Base-by-base conservation (phyloP, 1,284 basidiomycete genomes). In the Cryptococcus sp. region DNA sequence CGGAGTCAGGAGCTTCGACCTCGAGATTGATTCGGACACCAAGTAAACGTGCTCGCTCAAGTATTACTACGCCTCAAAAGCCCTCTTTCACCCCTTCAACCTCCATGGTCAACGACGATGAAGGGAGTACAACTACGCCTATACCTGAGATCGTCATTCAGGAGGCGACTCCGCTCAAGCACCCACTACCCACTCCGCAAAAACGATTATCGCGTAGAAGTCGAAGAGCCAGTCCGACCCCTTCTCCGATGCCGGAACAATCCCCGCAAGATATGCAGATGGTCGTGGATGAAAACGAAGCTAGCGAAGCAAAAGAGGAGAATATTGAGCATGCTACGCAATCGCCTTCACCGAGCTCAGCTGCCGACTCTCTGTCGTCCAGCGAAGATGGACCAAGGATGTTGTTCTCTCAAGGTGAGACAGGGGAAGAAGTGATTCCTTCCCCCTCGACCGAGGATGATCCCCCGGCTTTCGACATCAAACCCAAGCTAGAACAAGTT, bases 401-500 rank as follows among this genome's bases (percentile, higher is more conserved):
- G 30, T 35, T 35, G 30, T 35, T 35, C 8, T 39, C 43, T n/a
- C 23, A 19, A 23, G 25, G 20, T 15, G 40, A 4, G 2, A 50
- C 46, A 8, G 54, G 55, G 41, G 65, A 65, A 46, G 19, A 47
- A 38, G 56, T 73, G 38, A 69, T 73, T 13, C 71, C 71, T 30
- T 72, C 70, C 1, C 70, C 71, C 27, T 62, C 67, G 15, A 73
- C 71, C 13, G 69, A 73, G 47, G 56, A 69, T 52, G 66, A 68
- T 50, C 69, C 66, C 5, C 71, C 70, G 10, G n/a, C 57, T 10
- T 73, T 73, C 47, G 43, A 49, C 17, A 42, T 59, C 43, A 7
- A 38, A 7, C 23, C 50, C 16, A 46, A 51, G 35, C 7, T 20
- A 27, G 39, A 52, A 3, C 6, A 39, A 20, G 38, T 38, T 19